A percentile compares a stretch with the other conserved stretches of the same genome.
Conservation (phyloP, 148 eudicot genomes). For the Nepenthes mirabilis region DNA sequence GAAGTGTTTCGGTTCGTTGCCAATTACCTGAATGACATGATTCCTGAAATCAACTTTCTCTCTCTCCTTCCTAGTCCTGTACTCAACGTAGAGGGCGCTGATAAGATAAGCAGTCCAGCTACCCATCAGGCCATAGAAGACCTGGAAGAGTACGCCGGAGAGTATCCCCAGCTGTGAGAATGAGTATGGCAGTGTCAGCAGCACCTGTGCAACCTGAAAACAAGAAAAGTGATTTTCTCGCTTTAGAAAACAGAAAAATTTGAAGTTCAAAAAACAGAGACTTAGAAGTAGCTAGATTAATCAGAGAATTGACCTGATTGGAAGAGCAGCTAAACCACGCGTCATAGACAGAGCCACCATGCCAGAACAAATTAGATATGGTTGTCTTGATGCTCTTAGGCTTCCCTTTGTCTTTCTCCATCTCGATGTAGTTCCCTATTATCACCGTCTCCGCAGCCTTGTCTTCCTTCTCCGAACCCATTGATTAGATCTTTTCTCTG, state of each 20-base stretch:
- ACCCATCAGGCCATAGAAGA: conserved; percentile 1
- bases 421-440: not conserved
- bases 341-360: conserved; percentile 5
- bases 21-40: conserved; percentile 2
- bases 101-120: conserved; percentile 4
- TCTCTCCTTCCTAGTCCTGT: conserved; percentile 2
- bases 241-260: not conserved
- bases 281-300: not conserved
- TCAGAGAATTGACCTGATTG: not conserved
- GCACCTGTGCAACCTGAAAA: conserved; percentile 3
- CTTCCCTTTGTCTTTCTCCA: not conserved
- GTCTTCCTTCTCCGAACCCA: not conserved
- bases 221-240: not conserved
- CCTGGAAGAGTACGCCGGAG: not conserved
- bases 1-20: not conserved
- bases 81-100: conserved; percentile 1
- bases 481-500: not conserved
- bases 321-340: conserved; percentile 4
- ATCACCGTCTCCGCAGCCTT: not conserved
- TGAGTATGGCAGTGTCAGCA: conserved; percentile 3
- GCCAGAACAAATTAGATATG: conserved; percentile 4
- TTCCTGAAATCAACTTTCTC: conserved; percentile 2
- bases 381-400: not conserved
- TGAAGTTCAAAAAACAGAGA: not conserved
- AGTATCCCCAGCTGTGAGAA: conserved; percentile 3